Evolutionary conservation across 768 basidiomycete species (phyloP).

Genomic region (Mycena crocata): DNA sequence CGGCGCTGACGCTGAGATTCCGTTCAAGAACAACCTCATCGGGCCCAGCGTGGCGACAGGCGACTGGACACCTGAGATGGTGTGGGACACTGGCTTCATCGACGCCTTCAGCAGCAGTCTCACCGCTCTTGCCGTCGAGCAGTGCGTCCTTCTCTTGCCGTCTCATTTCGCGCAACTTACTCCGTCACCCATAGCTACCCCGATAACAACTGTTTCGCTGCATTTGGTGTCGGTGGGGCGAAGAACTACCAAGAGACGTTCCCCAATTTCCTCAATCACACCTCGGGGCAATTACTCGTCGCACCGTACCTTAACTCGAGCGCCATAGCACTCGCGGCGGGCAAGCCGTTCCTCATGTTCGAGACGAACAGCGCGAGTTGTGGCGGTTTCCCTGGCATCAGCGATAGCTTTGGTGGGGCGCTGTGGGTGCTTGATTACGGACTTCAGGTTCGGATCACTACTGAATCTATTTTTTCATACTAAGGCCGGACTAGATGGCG

Average conservation of each 20-base stretch:
- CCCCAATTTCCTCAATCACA: slow-evolving; percentile 69
- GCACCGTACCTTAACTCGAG: slow-evolving; percentile 63
- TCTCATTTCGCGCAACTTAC: not conserved
- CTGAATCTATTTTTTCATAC: slow-evolving; percentile 23
- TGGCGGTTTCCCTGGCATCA: slow-evolving; percentile 74
- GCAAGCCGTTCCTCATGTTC: slow-evolving; percentile 72
- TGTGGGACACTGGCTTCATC: slow-evolving; percentile 53
- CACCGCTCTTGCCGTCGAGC: slow-evolving; percentile 53
- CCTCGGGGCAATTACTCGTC: slow-evolving; percentile 61
- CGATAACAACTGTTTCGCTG: slow-evolving; percentile 69
- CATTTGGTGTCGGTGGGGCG: slow-evolving; percentile 35
- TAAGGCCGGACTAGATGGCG: slow-evolving; percentile 60
- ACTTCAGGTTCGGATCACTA: slow-evolving; percentile 45
- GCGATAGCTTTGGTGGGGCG: slow-evolving; percentile 71
- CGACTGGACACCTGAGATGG: slow-evolving; percentile 50
- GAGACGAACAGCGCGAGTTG: slow-evolving; percentile 80
- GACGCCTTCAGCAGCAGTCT: slow-evolving; percentile 43
- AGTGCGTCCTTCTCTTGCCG: slow-evolving; percentile 41
- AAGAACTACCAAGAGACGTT: slow-evolving; percentile 44
- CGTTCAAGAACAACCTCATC: slow-evolving; percentile 52
- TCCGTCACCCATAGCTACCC: slow-evolving; percentile 52
- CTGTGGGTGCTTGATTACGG: slow-evolving; percentile 76
- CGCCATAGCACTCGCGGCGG: slow-evolving; percentile 52
- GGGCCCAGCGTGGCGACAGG: slow-evolving; percentile 53
- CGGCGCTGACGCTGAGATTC: slow-evolving; percentile 26